Conservation (phyloP, 257 asterid genomes). For the Solanum ossicruentum region DNA sequence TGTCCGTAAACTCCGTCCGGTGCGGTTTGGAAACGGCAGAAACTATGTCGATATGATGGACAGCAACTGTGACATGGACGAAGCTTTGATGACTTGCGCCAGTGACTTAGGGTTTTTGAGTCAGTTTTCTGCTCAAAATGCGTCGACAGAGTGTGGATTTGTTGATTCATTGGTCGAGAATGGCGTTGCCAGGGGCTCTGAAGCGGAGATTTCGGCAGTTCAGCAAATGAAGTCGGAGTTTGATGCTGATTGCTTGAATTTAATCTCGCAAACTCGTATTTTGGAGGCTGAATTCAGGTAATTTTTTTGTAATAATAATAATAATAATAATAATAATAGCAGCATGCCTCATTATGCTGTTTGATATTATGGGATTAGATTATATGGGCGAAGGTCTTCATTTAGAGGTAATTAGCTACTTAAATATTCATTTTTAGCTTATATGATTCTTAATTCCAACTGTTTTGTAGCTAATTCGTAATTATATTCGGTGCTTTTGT, state of each 20-base stretch:
- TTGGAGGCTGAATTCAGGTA: slow-evolving; percentile 6
- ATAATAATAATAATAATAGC: not conserved
- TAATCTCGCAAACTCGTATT: not conserved
- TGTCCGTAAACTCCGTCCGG: slow-evolving; percentile 7
- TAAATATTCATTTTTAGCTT: not conserved
- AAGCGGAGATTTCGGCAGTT: not conserved
- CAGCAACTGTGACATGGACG: not conserved
- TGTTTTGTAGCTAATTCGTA: not conserved
- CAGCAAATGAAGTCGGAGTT: slow-evolving; percentile 9
- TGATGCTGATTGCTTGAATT: not conserved
- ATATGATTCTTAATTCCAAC: not conserved
- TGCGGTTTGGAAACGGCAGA: slow-evolving; percentile 1
- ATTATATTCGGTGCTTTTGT: not conserved
- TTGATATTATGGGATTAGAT: not conserved
- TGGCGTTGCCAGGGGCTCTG: not conserved
- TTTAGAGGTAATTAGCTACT: not conserved
- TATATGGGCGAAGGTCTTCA: not conserved
- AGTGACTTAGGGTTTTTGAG: not conserved
- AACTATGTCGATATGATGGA: not conserved
- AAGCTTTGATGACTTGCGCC: not conserved
- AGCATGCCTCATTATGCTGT: not conserved
- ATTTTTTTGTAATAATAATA: not conserved
- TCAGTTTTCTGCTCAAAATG: not conserved
- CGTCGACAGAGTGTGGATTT: not conserved
- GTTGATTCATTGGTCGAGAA: not conserved